phyloP scores from a whole-genome alignment of 2,329 filamentous ascomycete genomes.

The Pseudocercospora ulei region DNA sequence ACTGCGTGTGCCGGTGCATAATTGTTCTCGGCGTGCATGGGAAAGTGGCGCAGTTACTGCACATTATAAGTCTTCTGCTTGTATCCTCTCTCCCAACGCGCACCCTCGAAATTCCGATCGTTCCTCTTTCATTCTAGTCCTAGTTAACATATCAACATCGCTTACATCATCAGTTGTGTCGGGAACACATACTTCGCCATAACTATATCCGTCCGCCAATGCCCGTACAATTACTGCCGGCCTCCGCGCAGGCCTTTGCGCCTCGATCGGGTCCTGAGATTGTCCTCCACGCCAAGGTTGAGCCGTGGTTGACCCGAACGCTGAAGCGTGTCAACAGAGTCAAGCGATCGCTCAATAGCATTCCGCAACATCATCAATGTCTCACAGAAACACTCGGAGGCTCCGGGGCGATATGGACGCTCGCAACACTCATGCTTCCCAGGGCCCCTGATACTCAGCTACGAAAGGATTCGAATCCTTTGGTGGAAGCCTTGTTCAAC shows the following conservation, averaged over 20 bases:
- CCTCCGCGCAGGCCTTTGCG: conserved; percentile 91
- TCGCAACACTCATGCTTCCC: conserved; percentile 84
- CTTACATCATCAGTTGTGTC: conserved; percentile 25
- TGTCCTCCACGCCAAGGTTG: conserved; percentile 81
- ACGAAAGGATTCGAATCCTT: conserved; percentile 67
- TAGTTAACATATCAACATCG: conserved; percentile 29
- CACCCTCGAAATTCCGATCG: conserved; percentile 28
- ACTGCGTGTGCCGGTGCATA: conserved; percentile 23
- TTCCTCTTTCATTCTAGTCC: conserved; percentile 24
- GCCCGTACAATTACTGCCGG: conserved; percentile 87
- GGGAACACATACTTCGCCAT: conserved; percentile 19
- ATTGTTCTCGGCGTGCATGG: conserved; percentile 3
- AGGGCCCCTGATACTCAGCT: conserved; percentile 81
- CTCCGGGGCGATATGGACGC: conserved; percentile 82
- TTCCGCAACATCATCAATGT: conserved; percentile 89
- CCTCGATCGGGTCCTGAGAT: conserved; percentile 90
- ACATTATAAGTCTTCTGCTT: conserved; percentile 15
- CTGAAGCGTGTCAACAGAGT: conserved; percentile 94
- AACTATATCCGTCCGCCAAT: conserved; percentile 46
- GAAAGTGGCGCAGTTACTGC: conserved; percentile 19
- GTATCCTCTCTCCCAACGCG: conserved; percentile 23
- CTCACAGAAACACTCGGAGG: conserved; percentile 89
- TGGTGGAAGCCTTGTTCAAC: conserved; percentile 82
- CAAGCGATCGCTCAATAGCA: conserved; percentile 94
- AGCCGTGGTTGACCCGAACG: conserved; percentile 93